Base-by-base conservation (phyloP, 305 asterid genomes). In the Coffea humblotiana region DNA sequence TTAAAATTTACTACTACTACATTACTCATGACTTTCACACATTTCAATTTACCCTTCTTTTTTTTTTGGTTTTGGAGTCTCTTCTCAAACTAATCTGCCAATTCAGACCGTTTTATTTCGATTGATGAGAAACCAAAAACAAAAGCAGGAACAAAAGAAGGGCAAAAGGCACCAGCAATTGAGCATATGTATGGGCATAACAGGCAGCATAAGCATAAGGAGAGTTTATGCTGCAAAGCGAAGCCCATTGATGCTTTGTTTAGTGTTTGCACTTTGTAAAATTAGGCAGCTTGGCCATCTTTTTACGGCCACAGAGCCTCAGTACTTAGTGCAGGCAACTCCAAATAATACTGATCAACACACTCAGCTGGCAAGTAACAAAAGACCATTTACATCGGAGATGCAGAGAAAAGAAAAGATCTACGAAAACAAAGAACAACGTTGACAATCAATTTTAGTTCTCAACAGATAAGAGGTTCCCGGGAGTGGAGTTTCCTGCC, bases 151-250 rank as follows among this genome's bases (percentile, higher is more conserved):
- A 19, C 23, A 19, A 0, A 60, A 60, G 10, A 60, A 7, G 4
- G 35, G 10, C 0, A 21, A 32, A 72, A 3, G 6, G 15, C 23
- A 19, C 7, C 12, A 15, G 23, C 29, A 21, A 61, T 25, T 40
- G 70, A 67, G 2, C 10, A 47, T 47, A 83, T 89, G 47, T 89
- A 83, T 61, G 88, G 90, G 85, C 83, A 68, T 83, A 84, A 89
- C 92, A 84, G 92, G 90, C 91, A 89, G 89, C 90, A 78, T 43
- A 76, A n/a, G 77, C 52, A 83, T 74, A 13, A 32, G 65, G 61
- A 25, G 7, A 3, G 63, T 4, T 79, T 81, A 78, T 71, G 90
- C 90, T 84, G 92, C 92, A 89, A 89, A 89, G 90, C 90, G 92
- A 87, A 48, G 87, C 90, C 92, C 89, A 25, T 29, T 12, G 1